Evolutionary conservation across 192 early-diverging fungal species (phyloP).

Genomic region (Coemansia guatemalensis): DNA sequence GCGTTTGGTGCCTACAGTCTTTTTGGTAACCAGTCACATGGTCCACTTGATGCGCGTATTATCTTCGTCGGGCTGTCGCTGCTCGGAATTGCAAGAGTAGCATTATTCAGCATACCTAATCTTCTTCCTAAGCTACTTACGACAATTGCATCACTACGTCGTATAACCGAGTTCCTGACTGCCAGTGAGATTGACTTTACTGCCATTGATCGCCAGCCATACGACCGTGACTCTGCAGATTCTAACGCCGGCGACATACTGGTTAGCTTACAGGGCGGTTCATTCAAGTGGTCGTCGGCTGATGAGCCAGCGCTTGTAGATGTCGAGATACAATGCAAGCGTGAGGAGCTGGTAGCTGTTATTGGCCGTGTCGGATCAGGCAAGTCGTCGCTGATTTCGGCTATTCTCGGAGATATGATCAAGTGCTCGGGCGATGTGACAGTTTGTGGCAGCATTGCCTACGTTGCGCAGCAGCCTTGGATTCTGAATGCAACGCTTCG

Average conservation of each 20-base stretch:
- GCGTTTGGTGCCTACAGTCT: conserved; percentile 39
- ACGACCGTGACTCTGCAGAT: conserved; percentile 25
- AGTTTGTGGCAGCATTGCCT: conserved; percentile 45
- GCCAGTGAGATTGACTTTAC: conserved; percentile 38
- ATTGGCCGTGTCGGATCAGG: conserved; percentile 63
- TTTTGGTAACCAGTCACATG: conserved; percentile 20
- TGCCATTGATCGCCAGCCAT: conserved; percentile 21
- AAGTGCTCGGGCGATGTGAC: conserved; percentile 33
- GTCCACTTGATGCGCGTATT: conserved; percentile 38
- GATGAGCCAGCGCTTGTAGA: conserved; percentile 29
- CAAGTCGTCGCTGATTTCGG: conserved; percentile 61
- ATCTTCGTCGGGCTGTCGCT: conserved; percentile 48
- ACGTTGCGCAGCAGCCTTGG: conserved; percentile 62
- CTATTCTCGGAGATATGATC: conserved; percentile 60
- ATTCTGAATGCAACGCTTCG: conserved; percentile 63
- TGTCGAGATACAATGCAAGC: conserved; percentile 36
- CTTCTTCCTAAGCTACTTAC: conserved; percentile 26
- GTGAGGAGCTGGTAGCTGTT: conserved; percentile 56
- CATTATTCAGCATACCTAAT: conserved; percentile 18
- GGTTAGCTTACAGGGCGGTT: conserved; percentile 18
- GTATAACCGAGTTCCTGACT: conserved; percentile 32
- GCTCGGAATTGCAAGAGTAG: conserved; percentile 37
- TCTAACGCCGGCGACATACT: conserved; percentile 16
- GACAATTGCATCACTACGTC: conserved; percentile 25
- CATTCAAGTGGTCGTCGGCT: conserved; percentile 56